These are phyloP conservation scores for Rubroboletus satanas DNA, from an alignment of 768 basidiomycete species.

Conservation along the genomic window DNA sequence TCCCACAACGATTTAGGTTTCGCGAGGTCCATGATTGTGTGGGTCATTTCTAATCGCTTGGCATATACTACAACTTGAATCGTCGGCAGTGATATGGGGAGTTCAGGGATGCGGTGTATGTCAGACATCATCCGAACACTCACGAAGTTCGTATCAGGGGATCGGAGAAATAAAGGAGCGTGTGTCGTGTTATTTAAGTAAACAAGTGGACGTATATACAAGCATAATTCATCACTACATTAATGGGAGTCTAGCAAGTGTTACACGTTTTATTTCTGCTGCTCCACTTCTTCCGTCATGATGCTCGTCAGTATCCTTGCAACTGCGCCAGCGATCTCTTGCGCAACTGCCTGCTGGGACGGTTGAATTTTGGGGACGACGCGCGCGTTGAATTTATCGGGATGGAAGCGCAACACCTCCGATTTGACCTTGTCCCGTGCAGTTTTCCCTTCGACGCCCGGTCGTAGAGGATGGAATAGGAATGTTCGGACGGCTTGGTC, in stretches of 20 bases:
- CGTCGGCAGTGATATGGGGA: neutral
- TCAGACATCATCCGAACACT: neutral
- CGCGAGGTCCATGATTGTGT: neutral
- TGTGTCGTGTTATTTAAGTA: neutral
- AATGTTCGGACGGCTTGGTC: constrained; percentile 35
- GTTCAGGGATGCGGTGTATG: neutral
- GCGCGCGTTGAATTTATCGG: constrained; percentile 47
- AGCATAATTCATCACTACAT: neutral
- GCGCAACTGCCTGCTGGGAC: constrained; percentile 32
- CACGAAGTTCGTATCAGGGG: neutral
- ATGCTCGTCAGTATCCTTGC: constrained; percentile 40
- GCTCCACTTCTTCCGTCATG: constrained; percentile 20
- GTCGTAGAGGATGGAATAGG: constrained; percentile 36
- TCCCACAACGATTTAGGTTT: too few species aligned
- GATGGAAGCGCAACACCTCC: constrained; percentile 54
- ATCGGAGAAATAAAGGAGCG: neutral
- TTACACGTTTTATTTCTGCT: neutral
- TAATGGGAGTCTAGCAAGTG: neutral
- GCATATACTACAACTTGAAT: neutral
- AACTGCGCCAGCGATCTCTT: constrained; percentile 37
- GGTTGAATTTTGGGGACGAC: constrained; percentile 34
- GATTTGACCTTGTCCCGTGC: constrained; percentile 35
- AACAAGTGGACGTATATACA: neutral
- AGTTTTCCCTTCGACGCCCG: constrained; percentile 29
- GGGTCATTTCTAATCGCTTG: neutral